Conservation (phyloP, 2,329 filamentous ascomycete species). For the Pseudogymnoascus pannorum region DNA sequence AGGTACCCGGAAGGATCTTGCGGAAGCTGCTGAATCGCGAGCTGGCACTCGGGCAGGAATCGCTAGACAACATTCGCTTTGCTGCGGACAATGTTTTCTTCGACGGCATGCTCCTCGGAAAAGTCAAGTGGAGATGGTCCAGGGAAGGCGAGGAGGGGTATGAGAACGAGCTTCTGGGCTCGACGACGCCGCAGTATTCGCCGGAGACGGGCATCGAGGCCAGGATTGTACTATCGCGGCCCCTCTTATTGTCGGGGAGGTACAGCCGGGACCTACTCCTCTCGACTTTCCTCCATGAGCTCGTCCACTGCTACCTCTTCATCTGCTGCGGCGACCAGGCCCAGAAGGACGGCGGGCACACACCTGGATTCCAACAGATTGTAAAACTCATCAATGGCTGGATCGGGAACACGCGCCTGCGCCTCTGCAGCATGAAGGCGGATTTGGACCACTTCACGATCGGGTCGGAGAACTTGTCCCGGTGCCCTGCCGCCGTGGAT, state of each 20-base stretch:
- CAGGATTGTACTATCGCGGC: slow-evolving; percentile 52
- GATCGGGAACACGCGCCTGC: slow-evolving; percentile 48
- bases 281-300: slow-evolving; percentile 58
- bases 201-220: slow-evolving; percentile 50
- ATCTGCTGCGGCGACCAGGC: slow-evolving; percentile 53
- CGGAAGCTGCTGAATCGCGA: slow-evolving; percentile 46
- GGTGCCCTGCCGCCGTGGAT: not conserved
- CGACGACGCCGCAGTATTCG: slow-evolving; percentile 47
- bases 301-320: slow-evolving; percentile 61
- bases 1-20: slow-evolving; percentile 47
- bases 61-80: slow-evolving; percentile 50
- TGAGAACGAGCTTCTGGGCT: slow-evolving; percentile 51
- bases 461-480: slow-evolving; percentile 11
- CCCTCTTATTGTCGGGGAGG: slow-evolving; percentile 43
- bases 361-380: slow-evolving; percentile 50
- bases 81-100: slow-evolving; percentile 59
- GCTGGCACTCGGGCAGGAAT: slow-evolving; percentile 47
- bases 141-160: slow-evolving; percentile 43
- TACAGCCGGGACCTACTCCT: slow-evolving; percentile 56
- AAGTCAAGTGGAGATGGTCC: slow-evolving; percentile 58
- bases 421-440: slow-evolving; percentile 53
- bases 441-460: slow-evolving; percentile 47
- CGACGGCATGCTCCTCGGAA: slow-evolving; percentile 44
- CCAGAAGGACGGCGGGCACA: slow-evolving; percentile 50
- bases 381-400: slow-evolving; percentile 54